These are phyloP conservation scores for Sarocladium strictum DNA, from an alignment of 2,329 filamentous ascomycete genomes.

Conservation along the genomic window DNA sequence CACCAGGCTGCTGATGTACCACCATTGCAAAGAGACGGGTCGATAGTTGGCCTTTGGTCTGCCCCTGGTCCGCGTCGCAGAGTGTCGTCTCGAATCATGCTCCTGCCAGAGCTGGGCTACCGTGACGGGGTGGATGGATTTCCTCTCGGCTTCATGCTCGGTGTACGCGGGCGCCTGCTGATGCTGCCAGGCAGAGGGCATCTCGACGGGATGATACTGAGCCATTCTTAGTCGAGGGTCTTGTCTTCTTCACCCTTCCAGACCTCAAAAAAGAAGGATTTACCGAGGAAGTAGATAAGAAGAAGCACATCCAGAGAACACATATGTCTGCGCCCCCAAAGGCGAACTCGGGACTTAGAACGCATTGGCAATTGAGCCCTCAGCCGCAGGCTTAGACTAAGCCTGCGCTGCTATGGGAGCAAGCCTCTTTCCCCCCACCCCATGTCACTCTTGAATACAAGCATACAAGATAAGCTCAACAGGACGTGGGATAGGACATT, in stretches of 20 bases:
- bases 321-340: no score
- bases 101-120: background rate
- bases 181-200: background rate
- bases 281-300: background rate
- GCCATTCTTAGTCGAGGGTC: background rate
- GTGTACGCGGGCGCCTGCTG: background rate
- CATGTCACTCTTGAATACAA: background rate
- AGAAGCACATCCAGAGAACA: background rate
- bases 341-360: background rate
- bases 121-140: background rate
- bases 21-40: background rate
- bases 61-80: background rate
- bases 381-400: no score
- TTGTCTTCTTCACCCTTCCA: background rate
- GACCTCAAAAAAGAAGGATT: background rate
- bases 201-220: background rate
- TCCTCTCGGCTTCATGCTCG: background rate
- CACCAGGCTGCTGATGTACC: conserved; percentile 2
- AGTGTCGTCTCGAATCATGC: background rate
- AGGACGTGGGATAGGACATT: background rate
- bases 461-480: background rate
- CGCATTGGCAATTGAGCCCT: background rate
- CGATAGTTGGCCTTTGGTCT: conserved; percentile 1
- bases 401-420: background rate
- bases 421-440: background rate